Conservation (phyloP, 2,329 filamentous ascomycete species). For the Lasiodiplodia citricola region DNA sequence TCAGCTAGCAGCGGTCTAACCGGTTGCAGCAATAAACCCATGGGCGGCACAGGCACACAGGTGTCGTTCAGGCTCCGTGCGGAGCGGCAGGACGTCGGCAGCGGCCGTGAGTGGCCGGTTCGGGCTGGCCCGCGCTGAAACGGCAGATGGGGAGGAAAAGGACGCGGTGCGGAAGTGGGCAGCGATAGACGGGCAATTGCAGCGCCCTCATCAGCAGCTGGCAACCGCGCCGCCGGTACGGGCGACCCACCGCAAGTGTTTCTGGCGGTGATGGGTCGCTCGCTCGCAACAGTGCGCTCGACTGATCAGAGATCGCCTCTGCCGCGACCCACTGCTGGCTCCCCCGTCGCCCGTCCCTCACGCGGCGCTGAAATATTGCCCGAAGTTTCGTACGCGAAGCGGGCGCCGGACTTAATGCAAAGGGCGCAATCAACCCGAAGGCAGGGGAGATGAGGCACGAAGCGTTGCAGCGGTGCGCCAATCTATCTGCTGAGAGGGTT, state of each 20-base stretch:
- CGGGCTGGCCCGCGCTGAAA: constrained; percentile 9
- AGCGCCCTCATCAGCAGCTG: background rate
- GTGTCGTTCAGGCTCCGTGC: constrained; percentile 5
- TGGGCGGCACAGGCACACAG: constrained; percentile 1
- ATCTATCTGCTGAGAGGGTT: constrained; percentile 15
- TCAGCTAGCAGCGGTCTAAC: constrained; percentile 8
- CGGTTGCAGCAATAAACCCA: constrained; percentile 22
- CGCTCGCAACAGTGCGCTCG: background rate
- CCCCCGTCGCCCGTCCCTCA: constrained; percentile 4
- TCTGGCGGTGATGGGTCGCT: background rate
- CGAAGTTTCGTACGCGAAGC: constrained; percentile 8
- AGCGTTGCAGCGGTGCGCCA: constrained; percentile 14
- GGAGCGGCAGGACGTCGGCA: constrained; percentile 1
- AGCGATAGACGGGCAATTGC: background rate
- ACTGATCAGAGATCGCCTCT: constrained; percentile 20
- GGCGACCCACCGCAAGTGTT: constrained; percentile 7
- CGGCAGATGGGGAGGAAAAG: constrained; percentile 9
- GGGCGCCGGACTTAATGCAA: constrained; percentile 18
- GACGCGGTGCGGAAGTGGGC: background rate
- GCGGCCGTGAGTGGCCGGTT: constrained; percentile 8
- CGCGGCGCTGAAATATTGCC: constrained; percentile 19
- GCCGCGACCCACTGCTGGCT: constrained; percentile 14
- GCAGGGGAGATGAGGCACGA: constrained; percentile 11
- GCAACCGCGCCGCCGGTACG: background rate
- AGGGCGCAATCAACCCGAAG: constrained; percentile 14